Evolutionary conservation across 2,329 filamentous ascomycete genomes (phyloP).

Genomic region (Xylariaceae sp.): DNA sequence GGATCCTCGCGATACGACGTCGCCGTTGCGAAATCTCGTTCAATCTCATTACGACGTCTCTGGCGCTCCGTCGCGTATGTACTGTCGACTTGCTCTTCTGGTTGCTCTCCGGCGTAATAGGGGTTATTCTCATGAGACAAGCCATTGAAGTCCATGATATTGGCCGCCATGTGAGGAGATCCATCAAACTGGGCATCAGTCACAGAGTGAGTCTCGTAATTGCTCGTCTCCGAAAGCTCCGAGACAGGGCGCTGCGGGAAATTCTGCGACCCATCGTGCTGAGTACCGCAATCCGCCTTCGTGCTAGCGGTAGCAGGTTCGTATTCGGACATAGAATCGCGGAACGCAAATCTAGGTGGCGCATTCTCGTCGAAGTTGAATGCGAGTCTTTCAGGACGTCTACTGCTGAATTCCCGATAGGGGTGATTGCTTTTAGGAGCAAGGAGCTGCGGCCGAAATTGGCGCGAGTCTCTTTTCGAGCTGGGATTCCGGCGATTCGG

Average conservation of each 20-base stretch:
- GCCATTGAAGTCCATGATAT: neutral
- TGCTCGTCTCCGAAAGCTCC: neutral
- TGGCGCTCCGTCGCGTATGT: no score
- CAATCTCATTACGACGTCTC: no score
- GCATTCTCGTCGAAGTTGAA: constrained; percentile 19
- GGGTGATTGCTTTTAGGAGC: constrained; percentile 19
- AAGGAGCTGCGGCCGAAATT: constrained; percentile 9
- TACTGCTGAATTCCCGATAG: constrained; percentile 10
- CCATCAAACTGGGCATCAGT: neutral
- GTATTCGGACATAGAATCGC: constrained; percentile 31
- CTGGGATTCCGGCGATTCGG: constrained; percentile 8
- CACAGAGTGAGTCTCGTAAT: neutral
- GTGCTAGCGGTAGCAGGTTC: constrained; percentile 14
- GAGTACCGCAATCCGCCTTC: constrained; percentile 14
- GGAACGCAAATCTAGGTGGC: constrained; percentile 29
- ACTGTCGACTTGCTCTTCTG: no score
- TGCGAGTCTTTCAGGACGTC: constrained; percentile 17
- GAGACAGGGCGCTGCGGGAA: constrained; percentile 4
- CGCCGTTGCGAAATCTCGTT: no score
- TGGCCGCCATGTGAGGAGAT: constrained; percentile 1
- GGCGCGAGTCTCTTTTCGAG: neutral
- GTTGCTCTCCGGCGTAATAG: no score
- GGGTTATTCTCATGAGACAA: no score
- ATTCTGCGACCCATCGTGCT: constrained; percentile 4
- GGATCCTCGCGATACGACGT: no score